phyloP scores from a whole-genome alignment of 768 basidiomycete species.

The Leccinum truebloodii region DNA sequence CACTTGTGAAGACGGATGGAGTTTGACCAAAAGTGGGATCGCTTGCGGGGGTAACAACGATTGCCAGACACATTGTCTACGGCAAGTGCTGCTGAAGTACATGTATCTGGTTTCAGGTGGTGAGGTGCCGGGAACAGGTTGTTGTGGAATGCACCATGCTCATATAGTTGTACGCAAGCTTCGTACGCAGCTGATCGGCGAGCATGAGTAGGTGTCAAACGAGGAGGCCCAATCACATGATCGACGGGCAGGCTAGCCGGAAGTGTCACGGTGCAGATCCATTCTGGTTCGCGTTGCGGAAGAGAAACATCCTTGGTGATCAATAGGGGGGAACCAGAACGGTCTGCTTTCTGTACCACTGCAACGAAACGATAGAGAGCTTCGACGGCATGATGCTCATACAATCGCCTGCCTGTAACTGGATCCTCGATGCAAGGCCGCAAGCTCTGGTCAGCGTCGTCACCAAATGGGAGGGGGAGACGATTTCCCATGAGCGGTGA shows the following conservation, averaged over 20 bases:
- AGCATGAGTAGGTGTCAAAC: conserved; percentile 50
- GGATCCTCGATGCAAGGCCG: conserved; percentile 57
- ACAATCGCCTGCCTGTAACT: conserved; percentile 58
- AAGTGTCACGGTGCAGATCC: conserved; percentile 52
- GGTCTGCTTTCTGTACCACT: conserved; percentile 13
- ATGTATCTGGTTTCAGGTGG: conserved; percentile 1
- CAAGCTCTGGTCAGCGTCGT: conserved; percentile 35
- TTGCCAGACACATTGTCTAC: conserved; percentile 42
- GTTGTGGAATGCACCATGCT: conserved; percentile 53
- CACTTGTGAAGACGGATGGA: conserved; percentile 30
- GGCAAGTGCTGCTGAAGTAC: conserved; percentile 11
- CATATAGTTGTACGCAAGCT: conserved; percentile 52
- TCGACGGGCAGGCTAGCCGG: conserved; percentile 44
- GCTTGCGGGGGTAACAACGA: conserved; percentile 56
- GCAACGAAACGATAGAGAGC: conserved; percentile 55
- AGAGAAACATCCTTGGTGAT: conserved; percentile 24
- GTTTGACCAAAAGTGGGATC: conserved; percentile 69
- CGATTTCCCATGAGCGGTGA: conserved; percentile 39
- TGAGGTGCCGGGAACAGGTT: conserved; percentile 39
- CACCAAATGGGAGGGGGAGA: conserved; percentile 48
- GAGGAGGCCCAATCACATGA: conserved; percentile 45
- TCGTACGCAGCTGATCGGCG: conserved; percentile 59
- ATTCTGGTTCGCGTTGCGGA: conserved; percentile 23
- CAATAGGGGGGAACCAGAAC: conserved; percentile 20
- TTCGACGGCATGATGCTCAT: conserved; percentile 55